A percentile compares a stretch with the other conserved stretches of the same genome.
These are phyloP conservation scores for Torulaspora maleeae DNA, from an alignment of 805 yeast genomes.

Conservation along the genomic window DNA sequence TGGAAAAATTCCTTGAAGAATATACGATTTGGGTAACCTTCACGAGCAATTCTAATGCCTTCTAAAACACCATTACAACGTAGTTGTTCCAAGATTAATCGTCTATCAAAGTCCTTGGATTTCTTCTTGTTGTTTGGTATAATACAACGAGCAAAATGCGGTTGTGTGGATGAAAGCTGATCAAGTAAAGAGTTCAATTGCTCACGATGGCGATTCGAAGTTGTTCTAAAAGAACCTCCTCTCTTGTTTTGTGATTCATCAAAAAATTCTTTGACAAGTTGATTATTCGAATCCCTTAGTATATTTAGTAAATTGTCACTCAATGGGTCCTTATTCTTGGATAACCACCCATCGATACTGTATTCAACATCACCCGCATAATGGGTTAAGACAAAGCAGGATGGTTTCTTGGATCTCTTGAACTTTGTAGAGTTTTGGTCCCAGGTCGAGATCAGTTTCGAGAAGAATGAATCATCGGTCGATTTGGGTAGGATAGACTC, in stretches of 20 bases:
- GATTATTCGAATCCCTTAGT: conserved; percentile 52
- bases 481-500: conserved; percentile 94
- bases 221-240: conserved; percentile 45
- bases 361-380: conserved; percentile 98
- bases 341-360: conserved; percentile 86
- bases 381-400: conserved; percentile 81
- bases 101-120: conserved; percentile 67
- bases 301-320: conserved; percentile 67
- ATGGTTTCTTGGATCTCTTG: conserved; percentile 64
- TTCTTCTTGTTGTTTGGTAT: conserved; percentile 77
- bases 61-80: conserved; percentile 97
- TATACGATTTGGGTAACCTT: conserved; percentile 93
- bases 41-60: conserved; percentile 94
- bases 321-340: conserved; percentile 90
- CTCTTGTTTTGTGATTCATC: conserved; percentile 19
- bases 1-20: conserved; percentile 73
- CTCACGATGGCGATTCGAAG: conserved; percentile 83
- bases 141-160: conserved; percentile 95
- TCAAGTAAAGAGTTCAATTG: conserved; percentile 69
- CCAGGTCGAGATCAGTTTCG: conserved; percentile 68
- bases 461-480: conserved; percentile 74
- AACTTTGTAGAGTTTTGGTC: conserved; percentile 52
- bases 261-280: conserved; percentile 55
- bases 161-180: conserved; percentile 75
- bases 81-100: conserved; percentile 77